Base-by-base conservation (phyloP, 176 grass and related monocot genomes). In the Saccharum spontaneum region DNA sequence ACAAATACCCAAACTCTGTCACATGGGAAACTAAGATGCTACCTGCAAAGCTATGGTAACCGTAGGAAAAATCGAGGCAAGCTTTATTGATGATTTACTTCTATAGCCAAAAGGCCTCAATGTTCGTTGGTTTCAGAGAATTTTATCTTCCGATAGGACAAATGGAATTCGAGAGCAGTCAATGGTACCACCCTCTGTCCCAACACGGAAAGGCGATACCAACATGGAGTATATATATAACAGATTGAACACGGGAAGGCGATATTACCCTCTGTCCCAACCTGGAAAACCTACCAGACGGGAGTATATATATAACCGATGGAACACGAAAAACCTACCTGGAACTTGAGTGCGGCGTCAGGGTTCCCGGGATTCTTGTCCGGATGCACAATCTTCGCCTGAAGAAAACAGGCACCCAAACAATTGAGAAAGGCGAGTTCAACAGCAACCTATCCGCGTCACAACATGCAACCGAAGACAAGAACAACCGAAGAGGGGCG, bases 341-440 rank as follows among this genome's bases (percentile, higher is more conserved):
- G 97, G 63, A 99, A 99, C 57, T 99, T 99, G 14, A 16, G 30
- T 37, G 97, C 97, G 4, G 97, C 97, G 76, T 98, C 80, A 12
- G 93, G 97, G 82, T 99, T 94, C 44, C 86, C 90, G 14, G 84
- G 91, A 73, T 99, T 99, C 88, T 99, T 99, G 86, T 99, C 94
- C 59, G 97, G 97, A 75, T 97, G 97, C 37, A 99, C 94, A 76
- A 77, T 37, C 75, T 88, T 96, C 74, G 97, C 97, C 97, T 99
- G 74, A 41, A 84, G 50, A 34, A 84, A 61, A 91, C 40, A 84
- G 0, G 64, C 45, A 50, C 67, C 48, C 22, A 74, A 0, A 0
- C 17, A 49, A 86, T 84, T 43, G 73, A 39, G 9, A 12, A 31
- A 12, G 48, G 54, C 16, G 8, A 60, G 55, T 37, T 43, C 6